Conservation (phyloP, 352 stramenopile genomes). For the Thraustochytrium striatum region DNA sequence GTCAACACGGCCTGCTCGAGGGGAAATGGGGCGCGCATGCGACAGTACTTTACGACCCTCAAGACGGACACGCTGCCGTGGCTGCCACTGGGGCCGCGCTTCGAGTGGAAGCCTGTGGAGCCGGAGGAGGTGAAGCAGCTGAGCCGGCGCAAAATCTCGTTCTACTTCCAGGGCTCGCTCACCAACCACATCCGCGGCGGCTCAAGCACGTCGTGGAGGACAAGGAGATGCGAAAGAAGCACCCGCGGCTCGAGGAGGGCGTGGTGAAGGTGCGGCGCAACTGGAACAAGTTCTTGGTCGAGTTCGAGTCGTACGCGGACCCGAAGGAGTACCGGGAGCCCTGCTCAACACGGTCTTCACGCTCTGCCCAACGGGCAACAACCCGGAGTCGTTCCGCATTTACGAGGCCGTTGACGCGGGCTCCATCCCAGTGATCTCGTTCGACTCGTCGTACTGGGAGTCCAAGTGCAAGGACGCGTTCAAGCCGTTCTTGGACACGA, state of each 20-base stretch:
- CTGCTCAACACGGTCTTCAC: conserved; percentile 57
- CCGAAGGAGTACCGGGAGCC: conserved; percentile 50
- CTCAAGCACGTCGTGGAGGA: background rate
- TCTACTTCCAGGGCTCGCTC: conserved; percentile 33
- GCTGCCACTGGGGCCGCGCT: background rate
- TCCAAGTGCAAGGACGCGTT: conserved; percentile 54
- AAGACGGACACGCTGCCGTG: background rate
- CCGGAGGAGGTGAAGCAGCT: background rate
- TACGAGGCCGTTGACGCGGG: conserved; percentile 57
- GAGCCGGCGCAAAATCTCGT: background rate
- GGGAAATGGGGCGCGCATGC: background rate
- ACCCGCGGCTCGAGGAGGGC: background rate
- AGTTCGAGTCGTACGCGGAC: conserved; percentile 41
- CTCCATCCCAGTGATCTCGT: conserved; percentile 56
- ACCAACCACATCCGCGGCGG: conserved; percentile 6
- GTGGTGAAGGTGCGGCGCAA: conserved; percentile 28
- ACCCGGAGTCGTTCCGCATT: conserved; percentile 59
- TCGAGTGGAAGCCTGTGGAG: background rate
- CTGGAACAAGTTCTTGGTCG: conserved; percentile 43
- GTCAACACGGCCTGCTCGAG: background rate
- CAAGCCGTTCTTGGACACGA: conserved; percentile 45
- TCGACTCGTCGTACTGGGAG: conserved; percentile 45
- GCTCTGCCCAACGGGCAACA: conserved; percentile 55
- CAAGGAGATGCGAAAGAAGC: background rate
- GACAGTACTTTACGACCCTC: background rate